A percentile compares a stretch with the other conserved stretches of the same genome.
Evolutionary conservation across 306 rosid species (phyloP).

Genomic region (Cucurbita ficifolia): DNA sequence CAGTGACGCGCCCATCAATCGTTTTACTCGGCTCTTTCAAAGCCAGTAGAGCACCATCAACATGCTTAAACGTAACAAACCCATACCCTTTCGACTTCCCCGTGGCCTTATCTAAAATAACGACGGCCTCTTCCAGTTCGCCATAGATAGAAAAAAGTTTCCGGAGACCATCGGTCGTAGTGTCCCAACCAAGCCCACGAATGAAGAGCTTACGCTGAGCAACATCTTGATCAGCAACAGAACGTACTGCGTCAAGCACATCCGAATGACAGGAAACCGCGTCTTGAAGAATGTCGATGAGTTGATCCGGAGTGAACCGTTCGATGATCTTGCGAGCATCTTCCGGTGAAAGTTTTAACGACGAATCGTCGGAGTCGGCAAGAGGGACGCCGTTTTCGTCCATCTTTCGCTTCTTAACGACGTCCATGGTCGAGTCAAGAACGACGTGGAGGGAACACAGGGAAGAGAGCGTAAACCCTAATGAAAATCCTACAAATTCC

Average conservation of each 20-base stretch:
- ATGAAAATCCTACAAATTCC: neutral
- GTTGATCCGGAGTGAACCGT: constrained; percentile 55
- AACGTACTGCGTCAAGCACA: constrained; percentile 57
- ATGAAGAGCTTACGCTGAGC: constrained; percentile 83
- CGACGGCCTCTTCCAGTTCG: constrained; percentile 85
- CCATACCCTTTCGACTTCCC: constrained; percentile 89
- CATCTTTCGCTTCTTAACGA: constrained; percentile 63
- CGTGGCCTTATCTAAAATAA: constrained; percentile 69
- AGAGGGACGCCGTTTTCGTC: constrained; percentile 59
- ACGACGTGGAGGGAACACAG: neutral
- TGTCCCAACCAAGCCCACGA: constrained; percentile 95
- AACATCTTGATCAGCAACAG: constrained; percentile 49
- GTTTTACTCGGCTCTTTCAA: constrained; percentile 87
- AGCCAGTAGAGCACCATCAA: constrained; percentile 69
- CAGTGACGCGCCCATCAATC: constrained; percentile 86
- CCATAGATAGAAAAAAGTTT: constrained; percentile 69
- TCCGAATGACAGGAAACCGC: constrained; percentile 59
- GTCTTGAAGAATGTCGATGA: constrained; percentile 49
- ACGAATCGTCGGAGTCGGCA: constrained; percentile 5
- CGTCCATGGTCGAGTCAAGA: constrained; percentile 34
- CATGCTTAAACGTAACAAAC: constrained; percentile 70
- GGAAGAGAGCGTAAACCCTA: neutral
- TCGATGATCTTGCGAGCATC: constrained; percentile 73
- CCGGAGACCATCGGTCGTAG: constrained; percentile 83
- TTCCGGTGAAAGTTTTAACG: constrained; percentile 24